phyloP scores from a whole-genome alignment of 108 stramenopile species.

The Bacterosira constricta region DNA sequence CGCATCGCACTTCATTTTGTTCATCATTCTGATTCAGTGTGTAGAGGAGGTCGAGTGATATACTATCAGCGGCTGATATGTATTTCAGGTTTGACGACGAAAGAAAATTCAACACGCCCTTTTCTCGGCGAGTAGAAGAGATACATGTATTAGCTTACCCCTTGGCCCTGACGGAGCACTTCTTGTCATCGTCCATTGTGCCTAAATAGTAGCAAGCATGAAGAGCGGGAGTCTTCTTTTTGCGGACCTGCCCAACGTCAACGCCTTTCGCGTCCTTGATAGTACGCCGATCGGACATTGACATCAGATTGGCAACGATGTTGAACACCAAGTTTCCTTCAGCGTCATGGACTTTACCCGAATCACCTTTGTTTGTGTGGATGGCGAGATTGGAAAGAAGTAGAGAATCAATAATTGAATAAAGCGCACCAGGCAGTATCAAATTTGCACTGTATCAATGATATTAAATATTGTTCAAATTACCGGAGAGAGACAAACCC shows the following conservation, averaged over 20 bases:
- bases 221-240: constrained; percentile 3
- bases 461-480: too few relatives aligned
- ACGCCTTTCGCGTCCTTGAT: neutral
- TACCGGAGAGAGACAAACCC: constrained; percentile 4
- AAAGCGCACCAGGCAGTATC: neutral
- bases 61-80: too few relatives aligned
- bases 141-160: too few relatives aligned
- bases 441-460: neutral
- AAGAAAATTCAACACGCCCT: too few relatives aligned
- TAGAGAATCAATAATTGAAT: neutral
- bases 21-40: constrained; percentile 6
- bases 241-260: constrained; percentile 1
- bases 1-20: constrained; percentile 20
- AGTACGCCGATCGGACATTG: constrained; percentile 15
- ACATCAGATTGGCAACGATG: constrained; percentile 4
- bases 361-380: constrained; percentile 2
- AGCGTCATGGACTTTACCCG: constrained; percentile 9
- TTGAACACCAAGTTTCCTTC: constrained; percentile 14
- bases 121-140: too few relatives aligned
- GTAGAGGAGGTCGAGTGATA: too few relatives aligned
- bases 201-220: constrained; percentile 4
- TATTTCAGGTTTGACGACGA: too few relatives aligned
- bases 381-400: neutral
- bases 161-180: constrained; percentile 15
- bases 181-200: constrained; percentile 10